Percentiles rank a stretch among this genome's conserved stretches.
Conservation (phyloP, 306 rosid genomes). For the Gleditsia sinensis region DNA sequence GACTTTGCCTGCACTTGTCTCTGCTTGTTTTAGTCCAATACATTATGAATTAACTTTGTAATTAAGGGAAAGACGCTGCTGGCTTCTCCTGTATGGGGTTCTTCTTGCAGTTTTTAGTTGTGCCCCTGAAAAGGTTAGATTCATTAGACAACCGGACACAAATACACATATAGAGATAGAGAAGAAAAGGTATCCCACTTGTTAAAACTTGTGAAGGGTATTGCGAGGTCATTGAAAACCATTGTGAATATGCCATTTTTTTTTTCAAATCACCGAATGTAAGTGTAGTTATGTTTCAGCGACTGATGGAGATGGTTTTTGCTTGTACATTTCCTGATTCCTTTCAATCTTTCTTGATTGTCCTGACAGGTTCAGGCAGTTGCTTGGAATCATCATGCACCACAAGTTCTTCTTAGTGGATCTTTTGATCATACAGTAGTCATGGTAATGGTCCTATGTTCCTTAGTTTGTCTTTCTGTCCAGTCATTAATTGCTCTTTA, state of each 20-base stretch:
- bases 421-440: constrained; percentile 84
- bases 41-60: neutral
- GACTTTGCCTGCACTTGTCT: neutral
- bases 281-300: neutral
- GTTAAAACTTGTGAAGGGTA: neutral
- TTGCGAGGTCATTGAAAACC: neutral
- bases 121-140: neutral
- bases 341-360: constrained; percentile 29
- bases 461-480: constrained; percentile 4
- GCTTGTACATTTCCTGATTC: constrained; percentile 15
- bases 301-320: neutral
- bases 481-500: constrained; percentile 5
- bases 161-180: neutral
- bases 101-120: neutral
- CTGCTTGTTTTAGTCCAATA: neutral
- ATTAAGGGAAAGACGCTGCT: neutral
- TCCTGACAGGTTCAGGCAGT: constrained; percentile 88
- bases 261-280: neutral
- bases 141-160: neutral
- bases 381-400: constrained; percentile 82
- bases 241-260: neutral
- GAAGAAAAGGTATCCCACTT: neutral
- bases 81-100: neutral
- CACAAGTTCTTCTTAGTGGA: constrained; percentile 88
- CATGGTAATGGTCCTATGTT: constrained; percentile 62